Percentiles rank a stretch among this genome's conserved stretches.
These are phyloP conservation scores for Candida adriatica DNA, from an alignment of 805 yeast species.

Conservation along the genomic window DNA sequence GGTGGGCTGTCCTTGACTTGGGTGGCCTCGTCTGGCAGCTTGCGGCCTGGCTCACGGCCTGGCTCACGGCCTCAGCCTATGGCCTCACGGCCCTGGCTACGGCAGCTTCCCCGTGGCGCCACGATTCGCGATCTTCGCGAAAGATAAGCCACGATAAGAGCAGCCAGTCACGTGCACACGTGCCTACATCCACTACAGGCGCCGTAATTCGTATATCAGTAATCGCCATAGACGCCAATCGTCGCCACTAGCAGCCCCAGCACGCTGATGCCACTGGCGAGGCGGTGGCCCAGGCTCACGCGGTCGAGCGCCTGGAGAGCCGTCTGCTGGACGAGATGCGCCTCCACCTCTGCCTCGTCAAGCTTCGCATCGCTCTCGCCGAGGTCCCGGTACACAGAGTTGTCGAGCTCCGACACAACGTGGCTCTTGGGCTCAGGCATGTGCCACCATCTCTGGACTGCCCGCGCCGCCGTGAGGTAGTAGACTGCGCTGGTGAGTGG, in stretches of 20 bases:
- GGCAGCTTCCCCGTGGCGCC: no score
- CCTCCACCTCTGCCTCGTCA: constrained; percentile 32
- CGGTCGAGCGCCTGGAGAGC: constrained; percentile 26
- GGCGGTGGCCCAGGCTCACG: constrained; percentile 31
- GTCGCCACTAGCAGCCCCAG: constrained; percentile 41
- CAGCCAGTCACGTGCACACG: no score
- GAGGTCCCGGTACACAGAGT: constrained; percentile 38
- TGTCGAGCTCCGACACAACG: constrained; percentile 36
- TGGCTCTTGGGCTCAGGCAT: constrained; percentile 17
- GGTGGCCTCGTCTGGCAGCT: no score
- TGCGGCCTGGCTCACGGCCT: no score
- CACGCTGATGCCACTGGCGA: constrained; percentile 37
- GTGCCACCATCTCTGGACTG: constrained; percentile 2
- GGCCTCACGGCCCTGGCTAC: no score
- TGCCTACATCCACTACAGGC: no score
- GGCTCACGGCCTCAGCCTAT: no score
- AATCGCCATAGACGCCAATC: constrained; percentile 56
- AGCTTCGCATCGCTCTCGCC: constrained; percentile 24
- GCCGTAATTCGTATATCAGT: constrained; percentile 2
- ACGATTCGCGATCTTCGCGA: no score
- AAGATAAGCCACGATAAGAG: no score
- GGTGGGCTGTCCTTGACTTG: no score
- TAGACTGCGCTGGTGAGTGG: constrained; percentile 17
- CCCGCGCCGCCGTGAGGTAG: constrained; percentile 7
- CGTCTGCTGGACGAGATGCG: constrained; percentile 34